Percentiles rank a stretch among this genome's conserved stretches.
Evolutionary conservation across 2,329 filamentous ascomycete species (phyloP).

Genomic region (Exophiala sideris): DNA sequence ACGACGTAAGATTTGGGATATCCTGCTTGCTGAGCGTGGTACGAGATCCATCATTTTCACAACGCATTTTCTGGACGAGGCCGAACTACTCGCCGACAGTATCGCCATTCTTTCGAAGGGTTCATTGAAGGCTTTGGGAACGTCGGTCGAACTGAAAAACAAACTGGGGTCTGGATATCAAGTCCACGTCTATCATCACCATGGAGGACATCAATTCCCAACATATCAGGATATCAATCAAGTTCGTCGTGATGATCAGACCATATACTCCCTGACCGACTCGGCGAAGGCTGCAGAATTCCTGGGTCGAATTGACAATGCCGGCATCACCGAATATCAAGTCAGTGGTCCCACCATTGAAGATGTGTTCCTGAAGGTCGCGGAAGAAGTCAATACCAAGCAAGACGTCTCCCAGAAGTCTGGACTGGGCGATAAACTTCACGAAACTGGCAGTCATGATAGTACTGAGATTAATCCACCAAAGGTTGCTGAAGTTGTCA

Average conservation of each 20-base stretch:
- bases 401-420: neutral
- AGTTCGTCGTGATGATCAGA: conserved; percentile 64
- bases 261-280: conserved; percentile 67
- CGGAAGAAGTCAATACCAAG: conserved; percentile 64
- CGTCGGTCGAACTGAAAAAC: conserved; percentile 81
- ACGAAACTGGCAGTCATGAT: conserved; percentile 17
- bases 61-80: conserved; percentile 92
- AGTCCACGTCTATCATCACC: conserved; percentile 66
- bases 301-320: conserved; percentile 64
- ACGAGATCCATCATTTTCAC: conserved; percentile 79
- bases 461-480: conserved; percentile 13
- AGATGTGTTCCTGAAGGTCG: conserved; percentile 83
- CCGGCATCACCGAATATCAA: conserved; percentile 71
- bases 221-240: conserved; percentile 56
- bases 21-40: conserved; percentile 79
- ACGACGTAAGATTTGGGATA: conserved; percentile 89
- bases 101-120: conserved; percentile 87
- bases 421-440: conserved; percentile 5
- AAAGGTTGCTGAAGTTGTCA: conserved; percentile 11
- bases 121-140: conserved; percentile 74
- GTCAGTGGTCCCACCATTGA: conserved; percentile 88
- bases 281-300: conserved; percentile 69
- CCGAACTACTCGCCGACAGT: conserved; percentile 81
- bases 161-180: conserved; percentile 78
- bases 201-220: conserved; percentile 38